Conservation (phyloP, 352 stramenopile genomes). For the Blastocystis sp. region DNA sequence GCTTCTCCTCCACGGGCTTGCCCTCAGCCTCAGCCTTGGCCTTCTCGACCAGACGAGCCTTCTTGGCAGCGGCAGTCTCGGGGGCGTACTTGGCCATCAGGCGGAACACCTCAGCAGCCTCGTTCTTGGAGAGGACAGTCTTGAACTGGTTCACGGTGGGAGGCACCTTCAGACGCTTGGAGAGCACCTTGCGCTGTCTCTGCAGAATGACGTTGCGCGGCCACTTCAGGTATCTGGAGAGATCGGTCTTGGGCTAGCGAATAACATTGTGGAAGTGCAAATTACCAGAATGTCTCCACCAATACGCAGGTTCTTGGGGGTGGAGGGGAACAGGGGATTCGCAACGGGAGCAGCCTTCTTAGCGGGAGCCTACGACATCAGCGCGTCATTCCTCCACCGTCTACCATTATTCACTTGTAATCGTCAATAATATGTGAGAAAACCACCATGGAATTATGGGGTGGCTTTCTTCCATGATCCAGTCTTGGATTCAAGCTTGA, state of each 20-base stretch:
- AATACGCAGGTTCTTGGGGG: constrained; percentile 54
- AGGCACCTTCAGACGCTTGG: constrained; percentile 96
- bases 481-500: not conserved
- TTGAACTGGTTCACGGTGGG: constrained; percentile 98
- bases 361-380: constrained; percentile 36
- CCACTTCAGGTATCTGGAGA: constrained; percentile 97
- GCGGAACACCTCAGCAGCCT: constrained; percentile 90
- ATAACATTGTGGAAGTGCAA: not conserved
- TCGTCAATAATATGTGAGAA: not conserved
- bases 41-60: constrained; percentile 90
- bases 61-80: constrained; percentile 75
- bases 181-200: constrained; percentile 94
- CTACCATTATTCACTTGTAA: constrained; percentile 1
- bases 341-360: constrained; percentile 51
- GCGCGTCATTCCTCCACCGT: not conserved
- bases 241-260: constrained; percentile 78
- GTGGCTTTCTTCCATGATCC: not conserved
- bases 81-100: constrained; percentile 97
- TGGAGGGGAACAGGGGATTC: constrained; percentile 46
- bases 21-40: constrained; percentile 87
- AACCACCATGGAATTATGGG: constrained; percentile 23
- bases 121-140: constrained; percentile 95
- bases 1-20: constrained; percentile 73
- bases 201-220: constrained; percentile 96
- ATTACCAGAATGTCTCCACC: constrained; percentile 46